A percentile compares a stretch with the other conserved stretches of the same genome.
Evolutionary conservation across 2,329 filamentous ascomycete genomes (phyloP).

Genomic region (Grosmannia clavigera): DNA sequence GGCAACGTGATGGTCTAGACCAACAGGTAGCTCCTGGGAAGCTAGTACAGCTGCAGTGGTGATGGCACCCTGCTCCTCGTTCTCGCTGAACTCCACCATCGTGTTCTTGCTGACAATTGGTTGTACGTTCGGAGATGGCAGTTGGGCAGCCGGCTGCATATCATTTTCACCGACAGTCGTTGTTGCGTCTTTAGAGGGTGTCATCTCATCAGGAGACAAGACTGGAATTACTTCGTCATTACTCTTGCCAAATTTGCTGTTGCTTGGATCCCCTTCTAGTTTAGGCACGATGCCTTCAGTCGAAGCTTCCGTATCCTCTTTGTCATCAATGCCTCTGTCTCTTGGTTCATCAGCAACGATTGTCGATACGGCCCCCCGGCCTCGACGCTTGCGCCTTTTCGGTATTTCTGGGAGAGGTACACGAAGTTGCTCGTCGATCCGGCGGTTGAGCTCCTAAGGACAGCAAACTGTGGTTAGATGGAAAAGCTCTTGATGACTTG

Average conservation of each 20-base stretch:
- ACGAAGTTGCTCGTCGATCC: constrained; percentile 28
- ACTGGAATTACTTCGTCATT: no score
- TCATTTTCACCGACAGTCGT: no score
- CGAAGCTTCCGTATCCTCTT: no score
- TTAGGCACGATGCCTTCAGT: no score
- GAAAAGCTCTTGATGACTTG: not conserved
- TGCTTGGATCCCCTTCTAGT: no score
- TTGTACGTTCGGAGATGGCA: no score
- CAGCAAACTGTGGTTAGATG: not conserved
- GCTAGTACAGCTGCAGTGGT: not conserved
- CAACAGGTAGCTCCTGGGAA: not conserved
- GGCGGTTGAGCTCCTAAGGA: constrained; percentile 27
- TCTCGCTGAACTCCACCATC: not conserved
- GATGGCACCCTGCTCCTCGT: not conserved
- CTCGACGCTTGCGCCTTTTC: constrained; percentile 12
- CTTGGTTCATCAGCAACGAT: not conserved
- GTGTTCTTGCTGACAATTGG: no score
- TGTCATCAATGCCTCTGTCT: no score
- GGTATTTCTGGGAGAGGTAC: constrained; percentile 19
- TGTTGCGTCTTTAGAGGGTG: no score
- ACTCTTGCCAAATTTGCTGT: no score
- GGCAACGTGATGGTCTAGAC: not conserved
- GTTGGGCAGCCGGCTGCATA: no score
- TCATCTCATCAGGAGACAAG: no score
- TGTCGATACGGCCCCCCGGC: not conserved